Conservation (phyloP, 2,329 filamentous ascomycete species). For the Aspergillus arachidicola region DNA sequence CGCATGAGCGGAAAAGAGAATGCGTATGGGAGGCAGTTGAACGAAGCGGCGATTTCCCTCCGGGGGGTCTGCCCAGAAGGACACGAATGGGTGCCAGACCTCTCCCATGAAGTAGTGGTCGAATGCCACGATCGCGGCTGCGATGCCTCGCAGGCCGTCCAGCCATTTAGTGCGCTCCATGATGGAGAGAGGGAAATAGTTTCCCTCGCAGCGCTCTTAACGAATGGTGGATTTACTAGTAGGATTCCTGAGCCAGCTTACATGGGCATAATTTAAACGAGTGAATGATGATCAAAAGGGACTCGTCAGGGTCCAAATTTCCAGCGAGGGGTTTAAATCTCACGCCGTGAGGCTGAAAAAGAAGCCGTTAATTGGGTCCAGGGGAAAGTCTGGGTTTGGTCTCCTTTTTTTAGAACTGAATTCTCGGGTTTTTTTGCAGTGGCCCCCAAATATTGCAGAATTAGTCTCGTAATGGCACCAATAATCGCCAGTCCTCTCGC, state of each 20-base stretch:
- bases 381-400: not conserved
- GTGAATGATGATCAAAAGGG: not conserved
- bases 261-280: not conserved
- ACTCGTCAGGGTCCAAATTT: not conserved
- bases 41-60: conserved; percentile 21
- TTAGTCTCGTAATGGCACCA: not conserved
- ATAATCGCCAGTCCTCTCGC: not conserved
- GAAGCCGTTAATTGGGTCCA: not conserved
- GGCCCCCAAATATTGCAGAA: not conserved
- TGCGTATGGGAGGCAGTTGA: conserved; percentile 44
- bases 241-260: not conserved
- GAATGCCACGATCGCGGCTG: conserved; percentile 28
- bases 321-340: not conserved
- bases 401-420: not conserved
- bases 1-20: conserved; percentile 40
- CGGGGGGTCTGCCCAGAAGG: conserved; percentile 25
- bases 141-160: conserved; percentile 31
- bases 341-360: not conserved
- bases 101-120: conserved; percentile 29
- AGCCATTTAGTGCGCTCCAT: conserved; percentile 27
- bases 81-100: conserved; percentile 22
- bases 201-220: not conserved
- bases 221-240: not conserved
- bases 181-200: not conserved
- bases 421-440: not conserved